Conservation (phyloP, 2,329 filamentous ascomycete genomes). For the Beauveria scarabaeidicola region DNA sequence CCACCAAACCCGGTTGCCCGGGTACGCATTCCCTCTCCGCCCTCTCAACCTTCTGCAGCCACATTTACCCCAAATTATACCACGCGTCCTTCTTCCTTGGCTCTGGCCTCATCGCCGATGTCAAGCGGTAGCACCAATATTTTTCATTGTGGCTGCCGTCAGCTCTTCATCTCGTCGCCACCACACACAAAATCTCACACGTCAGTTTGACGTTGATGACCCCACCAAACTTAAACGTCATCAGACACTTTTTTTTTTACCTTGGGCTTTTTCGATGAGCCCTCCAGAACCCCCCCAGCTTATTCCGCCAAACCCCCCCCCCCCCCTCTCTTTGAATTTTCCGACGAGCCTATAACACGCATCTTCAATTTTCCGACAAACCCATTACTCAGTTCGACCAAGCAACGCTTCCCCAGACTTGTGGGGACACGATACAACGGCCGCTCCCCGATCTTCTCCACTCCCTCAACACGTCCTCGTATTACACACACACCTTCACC, state of each 20-base stretch:
- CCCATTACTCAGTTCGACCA: background rate
- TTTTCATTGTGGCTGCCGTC: background rate
- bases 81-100: background rate
- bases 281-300: too few relatives aligned
- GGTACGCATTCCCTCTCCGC: background rate
- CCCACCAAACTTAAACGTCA: background rate
- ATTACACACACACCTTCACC: background rate
- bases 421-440: background rate
- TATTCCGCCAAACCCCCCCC: too few relatives aligned
- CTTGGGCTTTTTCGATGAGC: background rate
- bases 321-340: too few relatives aligned
- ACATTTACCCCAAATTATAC: background rate
- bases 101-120: background rate
- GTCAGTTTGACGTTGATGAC: background rate
- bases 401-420: background rate
- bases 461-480: background rate
- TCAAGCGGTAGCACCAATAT: background rate
- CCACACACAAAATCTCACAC: background rate
- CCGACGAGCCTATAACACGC: too few relatives aligned
- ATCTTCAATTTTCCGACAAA: too few relatives aligned
- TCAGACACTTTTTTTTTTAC: background rate
- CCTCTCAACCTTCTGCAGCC: background rate
- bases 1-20: background rate
- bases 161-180: background rate
- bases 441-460: conserved; percentile 1